Base-by-base conservation (phyloP, 176 grass and related monocot genomes). In the Musa itinerans region DNA sequence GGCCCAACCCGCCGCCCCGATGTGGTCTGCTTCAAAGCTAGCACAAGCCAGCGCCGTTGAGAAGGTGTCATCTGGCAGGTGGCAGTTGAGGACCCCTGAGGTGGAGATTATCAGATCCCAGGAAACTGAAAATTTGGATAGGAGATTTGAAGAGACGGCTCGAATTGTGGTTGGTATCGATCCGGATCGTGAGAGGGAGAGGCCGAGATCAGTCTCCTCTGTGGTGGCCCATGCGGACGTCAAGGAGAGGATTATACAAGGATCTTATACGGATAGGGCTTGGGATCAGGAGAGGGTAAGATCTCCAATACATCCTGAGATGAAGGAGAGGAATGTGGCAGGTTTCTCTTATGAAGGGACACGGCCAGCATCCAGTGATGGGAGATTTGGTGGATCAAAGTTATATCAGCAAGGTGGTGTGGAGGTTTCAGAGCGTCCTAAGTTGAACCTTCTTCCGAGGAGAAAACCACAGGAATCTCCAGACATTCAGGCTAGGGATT, bases 41-140 rank as follows among this genome's bases (percentile, higher is more conserved):
- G 96, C 91, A 3, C 88, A 92, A 86, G 96, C 96, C 1, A 99
- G 91, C 78, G 91, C 91, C 1, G 85, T 99, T 71, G 96, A 99
- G 85, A 99, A 99, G 75, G 96, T 99, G 26, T 92, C 92, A 63
- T 99, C 89, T 17, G 96, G 91, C 23, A 80, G 74, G 29, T 95
- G 89, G 89, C 68, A 87, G 58, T 83, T 79, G 0, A 94, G 84
- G 79, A 79, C 83, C 34, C 67, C 57, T 10, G 69, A 73, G 57
- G 69, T 65, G 69, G 78, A 73, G 48, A 24, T 53, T 19, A 80
- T 80, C 49, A 63, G 22, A 73, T 73, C 50, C 43, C 43, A 63
- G 34, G 69, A 73, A 52, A 71, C n/a, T 16, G 55, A 72, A 21
- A 3, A 2, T n/a, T 10, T 72, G 15, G 55, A 63, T 65, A 13